Base-by-base conservation (phyloP, 139 green algal species). In the Chlamydomonas sp. region DNA sequence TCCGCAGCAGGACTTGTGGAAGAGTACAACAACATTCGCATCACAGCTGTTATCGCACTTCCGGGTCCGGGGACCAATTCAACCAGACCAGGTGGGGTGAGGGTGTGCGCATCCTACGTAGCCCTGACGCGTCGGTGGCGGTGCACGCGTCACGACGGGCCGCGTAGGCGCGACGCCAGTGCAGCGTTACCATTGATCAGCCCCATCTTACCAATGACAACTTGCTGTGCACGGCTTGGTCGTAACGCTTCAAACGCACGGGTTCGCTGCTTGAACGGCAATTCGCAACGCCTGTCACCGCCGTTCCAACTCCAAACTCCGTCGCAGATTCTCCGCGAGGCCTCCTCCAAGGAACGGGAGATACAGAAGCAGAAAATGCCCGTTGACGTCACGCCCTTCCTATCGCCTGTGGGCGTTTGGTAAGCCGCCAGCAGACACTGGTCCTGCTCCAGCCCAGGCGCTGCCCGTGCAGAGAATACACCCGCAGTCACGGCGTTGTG, bases 301-400 rank as follows among this genome's bases (percentile, higher is more conserved):
- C 6, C 5, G 57, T 31, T 6, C 60, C 59, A 12, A 69, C 20
- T 59, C 2, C 16, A 58, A 12, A 59, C 17, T 49, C 31, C 31
- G 31, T 8, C 62, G 63, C 71, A 90, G 85, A 71, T 90, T 6
- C 69, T 90, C 6, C 78, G 69, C 12, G 85, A 90, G 79, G 85
- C 85, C 57, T 76, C 58, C n/a, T 77, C 6, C 16, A 90, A 80
- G 78, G 85, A 86, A 71, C 79, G 79, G 0, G 85, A 90, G 85
- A 63, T 82, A 5, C 78, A 86, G 49, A 64, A 16, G n/a, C 6
- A 74, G 1, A 80, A 80, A 49, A 84, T 85, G 20, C 90, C 87
- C n/a, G 75, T 91, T 9, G 92, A 96, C 84, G 93, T 96, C n/a
- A 85, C 75, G 14, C 57, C 83, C 31, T 96, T 92, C 77, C 79